Base-by-base conservation (phyloP, 139 green algal genomes). In the Auxenochlorella pyrenoidosa region DNA sequence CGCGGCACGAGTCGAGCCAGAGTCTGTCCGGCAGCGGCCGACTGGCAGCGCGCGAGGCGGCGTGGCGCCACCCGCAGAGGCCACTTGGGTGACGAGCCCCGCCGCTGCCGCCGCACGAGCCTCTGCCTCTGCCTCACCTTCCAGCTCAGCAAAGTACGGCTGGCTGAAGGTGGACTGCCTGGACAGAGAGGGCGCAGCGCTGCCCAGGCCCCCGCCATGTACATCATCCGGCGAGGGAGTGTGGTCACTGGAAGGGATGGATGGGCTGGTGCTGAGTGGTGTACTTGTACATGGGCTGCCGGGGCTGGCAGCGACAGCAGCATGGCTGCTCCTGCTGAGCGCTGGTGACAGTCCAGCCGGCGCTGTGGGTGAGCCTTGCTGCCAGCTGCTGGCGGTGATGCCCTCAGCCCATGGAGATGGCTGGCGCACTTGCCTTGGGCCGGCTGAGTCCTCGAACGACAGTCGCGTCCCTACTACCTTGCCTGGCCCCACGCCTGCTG, bases 71-170 rank as follows among this genome's bases (percentile, higher is more conserved):
- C 15, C 43, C 12, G 75, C 75, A 2, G 75, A 32, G 6, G 75
- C 75, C 13, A 43, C 28, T 8, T 32, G 43, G 4, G 75, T 63
- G 43, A 40, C 44, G n/a, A 47, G 54, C 54, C 54, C 54, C 19
- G 73, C 28, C 13, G 24, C 40, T 36, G 73, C 26, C 22, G 73
- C 73, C 22, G 40, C 40, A 4, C 40, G 73, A 47, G 47, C n/a
- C 19, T 44, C 76, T 58, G 72, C 72, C 41, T 58, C 72, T 21
- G 41, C 38, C 72, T 79, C 72, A 0, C 30, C 72, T 24, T 65
- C 79, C 12, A 85, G n/a, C 40, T 77, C 80, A 12, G 60, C 80
- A 85, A 77, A 76, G 63, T 85, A 85, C 28, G 80, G 80, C 80
- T 76, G 59, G 80, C 80, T 85, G 63, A 85, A 85, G 80, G 63